Evolutionary conservation across 1,139 yeast genomes (phyloP), one percentile per base, ranked within the genome.

Genomic region (Debaryomyces singareniensis): DNA sequence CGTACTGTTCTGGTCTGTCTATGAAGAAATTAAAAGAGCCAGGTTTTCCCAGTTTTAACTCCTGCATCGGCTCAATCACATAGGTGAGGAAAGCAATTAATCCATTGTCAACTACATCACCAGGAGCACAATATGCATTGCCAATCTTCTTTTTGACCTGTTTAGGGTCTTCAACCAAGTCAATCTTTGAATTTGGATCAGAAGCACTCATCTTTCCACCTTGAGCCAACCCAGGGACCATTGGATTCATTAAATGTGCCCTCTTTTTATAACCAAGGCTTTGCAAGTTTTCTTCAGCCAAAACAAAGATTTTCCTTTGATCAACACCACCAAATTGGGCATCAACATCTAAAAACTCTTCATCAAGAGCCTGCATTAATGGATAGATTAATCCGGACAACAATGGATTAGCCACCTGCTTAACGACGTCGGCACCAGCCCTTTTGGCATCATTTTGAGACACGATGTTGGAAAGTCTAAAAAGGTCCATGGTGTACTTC

Each of bases 161-260:
- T 52, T 84, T 83, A 41, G 96, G 95, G 30, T 81, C 91, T 56
- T 93, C 99, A 40, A 89, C 63, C 29, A 93, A 58, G 51, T 91
- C 98, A 40, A 91, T 87, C 64, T 93, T 93, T 34, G 97, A 87
- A 68, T 87, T 91, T 45, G 98, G 97, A 63, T 91, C 98, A 16
- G 96, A 85, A 1, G 98, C 96, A 51, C 96, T 86, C 99, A 93
- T 93, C 57, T 93, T 93, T 46, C 93, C 98, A 46, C 97, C 97
- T 62, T 87, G 96, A 25, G 82, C 78, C 49, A 93, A 75, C 34
- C 98, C 98, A 28, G 98, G 98, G 26, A 93, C 95, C 98, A 93
- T 91, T 33, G 86, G 89, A 65, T 91, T 93, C 99, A 93, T 93
- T 55, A 93, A 71, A 62, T 93, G 99, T 20, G 94, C 97, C 53